Conservation (phyloP, 2,329 filamentous ascomycete species). For the Pseudonectria buxi region DNA sequence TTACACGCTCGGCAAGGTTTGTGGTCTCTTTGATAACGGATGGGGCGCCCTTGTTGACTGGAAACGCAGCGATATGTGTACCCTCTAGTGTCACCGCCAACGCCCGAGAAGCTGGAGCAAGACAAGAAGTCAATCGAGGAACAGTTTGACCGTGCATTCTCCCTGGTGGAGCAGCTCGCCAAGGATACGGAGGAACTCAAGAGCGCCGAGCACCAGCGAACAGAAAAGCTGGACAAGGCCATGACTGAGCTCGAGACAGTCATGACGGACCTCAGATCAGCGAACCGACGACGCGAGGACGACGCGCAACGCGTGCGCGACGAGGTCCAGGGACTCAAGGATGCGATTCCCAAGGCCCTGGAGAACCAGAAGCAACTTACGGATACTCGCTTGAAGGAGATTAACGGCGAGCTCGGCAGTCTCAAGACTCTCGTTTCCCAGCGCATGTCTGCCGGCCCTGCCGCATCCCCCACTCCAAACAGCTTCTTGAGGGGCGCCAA, state of each 20-base stretch:
- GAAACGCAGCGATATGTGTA: conserved; percentile 70
- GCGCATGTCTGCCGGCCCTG: conserved; percentile 41
- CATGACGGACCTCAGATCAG: conserved; percentile 71
- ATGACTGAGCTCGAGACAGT: conserved; percentile 80
- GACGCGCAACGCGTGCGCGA: conserved; percentile 81
- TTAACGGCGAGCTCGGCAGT: conserved; percentile 82
- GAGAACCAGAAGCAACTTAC: conserved; percentile 80
- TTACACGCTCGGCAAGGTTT: conserved; percentile 79
- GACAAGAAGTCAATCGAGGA: conserved; percentile 92
- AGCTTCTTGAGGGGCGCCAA: conserved; percentile 20
- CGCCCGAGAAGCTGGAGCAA: conserved; percentile 84
- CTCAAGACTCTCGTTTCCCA: conserved; percentile 78
- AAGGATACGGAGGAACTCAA: conserved; percentile 88
- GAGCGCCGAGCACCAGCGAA: conserved; percentile 75
- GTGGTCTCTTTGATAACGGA: conserved; percentile 4
- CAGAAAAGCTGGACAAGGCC: conserved; percentile 73
- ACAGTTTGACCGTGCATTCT: conserved; percentile 86
- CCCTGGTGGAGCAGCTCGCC: conserved; percentile 82
- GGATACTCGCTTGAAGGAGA: conserved; percentile 74
- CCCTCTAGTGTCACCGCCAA: conserved; percentile 87
- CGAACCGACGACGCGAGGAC: conserved; percentile 75
- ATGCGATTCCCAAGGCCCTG: conserved; percentile 81
- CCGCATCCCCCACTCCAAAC: conserved; percentile 20
- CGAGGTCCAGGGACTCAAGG: conserved; percentile 75
- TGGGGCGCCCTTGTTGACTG: conserved; percentile 16